These are phyloP conservation scores for Syzygium malaccense DNA, from an alignment of 441 rosid species.

Conservation along the genomic window DNA sequence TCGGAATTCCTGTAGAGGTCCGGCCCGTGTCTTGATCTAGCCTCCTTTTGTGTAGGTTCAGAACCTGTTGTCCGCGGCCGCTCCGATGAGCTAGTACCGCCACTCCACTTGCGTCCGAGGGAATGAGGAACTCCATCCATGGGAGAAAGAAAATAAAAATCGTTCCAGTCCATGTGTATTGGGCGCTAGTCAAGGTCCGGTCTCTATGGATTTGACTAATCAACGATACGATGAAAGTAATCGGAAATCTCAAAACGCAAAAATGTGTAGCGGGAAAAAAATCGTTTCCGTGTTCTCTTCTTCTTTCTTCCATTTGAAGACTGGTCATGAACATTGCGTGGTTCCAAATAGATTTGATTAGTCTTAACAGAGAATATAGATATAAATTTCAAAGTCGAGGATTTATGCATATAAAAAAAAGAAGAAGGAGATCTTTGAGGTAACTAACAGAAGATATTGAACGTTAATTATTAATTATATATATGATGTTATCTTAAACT, in stretches of 20 bases:
- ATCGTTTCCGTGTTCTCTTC: background rate
- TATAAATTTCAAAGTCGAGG: background rate
- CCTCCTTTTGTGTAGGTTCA: background rate
- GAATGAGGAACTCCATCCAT: background rate
- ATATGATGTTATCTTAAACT: too few species aligned
- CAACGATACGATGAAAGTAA: background rate
- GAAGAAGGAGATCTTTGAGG: too few species aligned
- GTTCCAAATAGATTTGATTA: background rate
- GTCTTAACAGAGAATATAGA: background rate
- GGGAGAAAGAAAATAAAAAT: background rate
- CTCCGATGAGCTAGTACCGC: background rate
- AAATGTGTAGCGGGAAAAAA: background rate
- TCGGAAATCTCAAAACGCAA: background rate
- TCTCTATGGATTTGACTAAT: background rate
- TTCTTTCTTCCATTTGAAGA: background rate
- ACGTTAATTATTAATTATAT: too few species aligned
- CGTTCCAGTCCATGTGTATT: background rate
- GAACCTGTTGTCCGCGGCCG: background rate
- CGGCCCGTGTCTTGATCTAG: background rate
- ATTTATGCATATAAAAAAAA: too few species aligned
- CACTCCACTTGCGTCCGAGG: background rate
- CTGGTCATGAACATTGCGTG: too few species aligned
- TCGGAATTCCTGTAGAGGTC: accelerated
- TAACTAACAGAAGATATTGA: too few species aligned
- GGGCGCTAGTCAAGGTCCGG: too few species aligned